Evolutionary conservation across 148 eudicot species (phyloP).

Genomic region (Rhododendron ovatum): DNA sequence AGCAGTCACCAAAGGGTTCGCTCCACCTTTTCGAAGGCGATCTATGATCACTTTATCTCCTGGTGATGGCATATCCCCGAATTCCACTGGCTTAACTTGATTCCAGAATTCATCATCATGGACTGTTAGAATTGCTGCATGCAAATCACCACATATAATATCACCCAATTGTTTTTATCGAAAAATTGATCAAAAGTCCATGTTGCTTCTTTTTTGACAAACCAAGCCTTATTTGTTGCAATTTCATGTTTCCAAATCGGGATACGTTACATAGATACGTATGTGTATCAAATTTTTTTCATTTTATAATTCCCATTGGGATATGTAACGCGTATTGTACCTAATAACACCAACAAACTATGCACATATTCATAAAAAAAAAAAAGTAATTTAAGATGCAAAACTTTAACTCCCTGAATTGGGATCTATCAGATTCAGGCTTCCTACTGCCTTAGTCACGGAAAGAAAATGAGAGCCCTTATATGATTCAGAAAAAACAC

Average conservation of each 20-base stretch:
- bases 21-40: background rate
- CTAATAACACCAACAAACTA: too few relatives aligned
- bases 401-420: too few relatives aligned
- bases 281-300: too few relatives aligned
- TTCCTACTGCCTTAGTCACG: too few relatives aligned
- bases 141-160: background rate
- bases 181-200: background rate
- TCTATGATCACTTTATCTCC: background rate
- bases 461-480: too few relatives aligned
- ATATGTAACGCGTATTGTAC: too few relatives aligned
- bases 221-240: background rate
- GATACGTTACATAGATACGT: too few relatives aligned
- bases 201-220: background rate
- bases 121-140: background rate
- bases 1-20: background rate
- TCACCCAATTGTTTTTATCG: background rate
- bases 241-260: background rate
- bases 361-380: too few relatives aligned
- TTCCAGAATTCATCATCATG: background rate
- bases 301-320: too few relatives aligned
- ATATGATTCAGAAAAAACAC: too few relatives aligned
- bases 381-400: too few relatives aligned
- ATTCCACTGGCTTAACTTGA: background rate
- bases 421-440: too few relatives aligned
- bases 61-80: background rate